Conservation (phyloP, 2,329 filamentous ascomycete species). For the Fusarium sp. region DNA sequence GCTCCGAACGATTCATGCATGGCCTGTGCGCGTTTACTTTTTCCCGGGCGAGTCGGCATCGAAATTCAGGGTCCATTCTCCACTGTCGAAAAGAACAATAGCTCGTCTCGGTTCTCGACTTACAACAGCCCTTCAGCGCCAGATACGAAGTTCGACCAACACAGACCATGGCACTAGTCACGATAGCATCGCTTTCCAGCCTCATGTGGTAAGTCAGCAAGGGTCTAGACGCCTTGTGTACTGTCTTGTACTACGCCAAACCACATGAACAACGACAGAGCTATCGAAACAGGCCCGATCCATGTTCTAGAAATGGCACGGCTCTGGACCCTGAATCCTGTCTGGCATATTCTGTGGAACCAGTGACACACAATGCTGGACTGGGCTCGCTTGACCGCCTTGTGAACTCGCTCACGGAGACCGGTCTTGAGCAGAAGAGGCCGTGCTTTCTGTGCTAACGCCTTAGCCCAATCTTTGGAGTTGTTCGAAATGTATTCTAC, state of each 20-base stretch:
- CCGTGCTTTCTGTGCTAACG: constrained; percentile 16
- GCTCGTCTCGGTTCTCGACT: constrained; percentile 8
- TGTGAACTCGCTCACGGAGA: constrained; percentile 2
- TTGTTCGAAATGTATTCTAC: constrained; percentile 9
- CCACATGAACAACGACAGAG: constrained; percentile 5
- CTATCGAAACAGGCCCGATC: constrained; percentile 10
- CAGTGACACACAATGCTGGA: neutral
- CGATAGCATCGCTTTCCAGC: constrained; percentile 11
- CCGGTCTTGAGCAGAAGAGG: constrained; percentile 10
- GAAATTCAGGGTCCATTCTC: constrained; percentile 34
- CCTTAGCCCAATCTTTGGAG: neutral
- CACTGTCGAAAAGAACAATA: constrained; percentile 8
- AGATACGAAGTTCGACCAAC: constrained; percentile 1
- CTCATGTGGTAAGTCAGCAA: constrained; percentile 12
- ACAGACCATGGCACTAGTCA: constrained; percentile 25
- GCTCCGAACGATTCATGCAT: constrained; percentile 9
- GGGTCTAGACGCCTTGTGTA: constrained; percentile 21
- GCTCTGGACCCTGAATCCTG: constrained; percentile 16
- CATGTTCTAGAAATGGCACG: constrained; percentile 23
- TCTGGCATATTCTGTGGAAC: constrained; percentile 30
- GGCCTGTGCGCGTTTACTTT: constrained; percentile 37
- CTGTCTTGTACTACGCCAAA: constrained; percentile 29
- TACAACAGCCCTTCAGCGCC: constrained; percentile 9
- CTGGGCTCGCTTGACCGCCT: constrained; percentile 7
- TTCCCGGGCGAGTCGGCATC: constrained; percentile 22